Evolutionary conservation across 371 early-diverging fungal genomes (phyloP), one percentile per base, ranked within the genome.

Genomic region (Chytridium lagenaria): DNA sequence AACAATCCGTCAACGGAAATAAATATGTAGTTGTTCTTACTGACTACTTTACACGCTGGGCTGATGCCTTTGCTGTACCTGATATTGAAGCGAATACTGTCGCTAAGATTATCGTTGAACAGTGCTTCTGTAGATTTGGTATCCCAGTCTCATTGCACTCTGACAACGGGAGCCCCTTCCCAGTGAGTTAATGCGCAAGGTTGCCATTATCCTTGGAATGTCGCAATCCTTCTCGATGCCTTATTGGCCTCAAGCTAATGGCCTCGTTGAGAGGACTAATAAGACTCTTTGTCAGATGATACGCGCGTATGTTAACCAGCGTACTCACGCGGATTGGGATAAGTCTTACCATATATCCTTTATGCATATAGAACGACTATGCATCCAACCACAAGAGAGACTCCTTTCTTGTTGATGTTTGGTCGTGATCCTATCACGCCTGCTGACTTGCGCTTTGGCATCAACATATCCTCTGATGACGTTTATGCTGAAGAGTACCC

Each of bases 231-330:
- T 71, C 57, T 64, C 64, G 37, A 40, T 12, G 28, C 31, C 51
- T 5, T 71, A 71, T 52, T 66, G 64, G 67, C 72, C 72, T 19
- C 64, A 51, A 39, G 72, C 72, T 19, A 71, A 71, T 39, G 72
- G 72, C 3, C 26, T 63, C 1, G 67, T 55, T 33, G 72, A 71
- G 50, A 34, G 72, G 33, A 28, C 64, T 51, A 71, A 52, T 38
- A 71, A 71, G 39, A 71, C 72, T 16, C 37, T 71, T 5, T 49
- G 49, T 16, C 30, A 34, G 16, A 63, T 50, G 50, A 50, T 71
- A 22, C 2, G 67, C 3, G 67, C 72, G 19, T 71, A 71, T 49
- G 50, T 71, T n/a, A 71, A 71, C 2, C 28, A 57, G 23, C 22
- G 64, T 37, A 63, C 37, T 3, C 64, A 65, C 33, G 65, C 50